Conservation (phyloP, 352 stramenopile genomes). For the Phytopythium kandeliae region DNA sequence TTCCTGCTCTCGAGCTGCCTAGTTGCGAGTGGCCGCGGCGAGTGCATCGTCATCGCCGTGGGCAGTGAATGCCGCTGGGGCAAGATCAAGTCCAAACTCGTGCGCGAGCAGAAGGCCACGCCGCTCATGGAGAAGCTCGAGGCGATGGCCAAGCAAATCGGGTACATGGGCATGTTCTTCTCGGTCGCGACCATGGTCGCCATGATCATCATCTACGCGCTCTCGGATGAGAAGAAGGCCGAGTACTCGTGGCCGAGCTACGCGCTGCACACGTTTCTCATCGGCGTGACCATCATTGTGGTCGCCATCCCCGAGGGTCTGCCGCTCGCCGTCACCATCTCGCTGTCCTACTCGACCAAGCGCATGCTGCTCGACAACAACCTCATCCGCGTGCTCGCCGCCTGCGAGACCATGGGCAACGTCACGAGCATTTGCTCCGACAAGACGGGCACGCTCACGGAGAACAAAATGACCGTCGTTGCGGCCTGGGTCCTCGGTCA, state of each 20-base stretch:
- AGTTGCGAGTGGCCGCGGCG: constrained; percentile 57
- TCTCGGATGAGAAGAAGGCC: constrained; percentile 46
- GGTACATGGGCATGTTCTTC: constrained; percentile 81
- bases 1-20: constrained; percentile 88
- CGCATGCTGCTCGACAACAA: constrained; percentile 99
- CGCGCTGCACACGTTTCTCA: constrained; percentile 93
- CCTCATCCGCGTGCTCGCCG: constrained; percentile 95
- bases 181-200: constrained; percentile 83
- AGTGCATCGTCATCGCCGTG: constrained; percentile 83
- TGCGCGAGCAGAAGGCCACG: constrained; percentile 84
- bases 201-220: constrained; percentile 81
- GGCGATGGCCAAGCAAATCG: constrained; percentile 87
- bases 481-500: constrained; percentile 78
- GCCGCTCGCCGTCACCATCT: constrained; percentile 92
- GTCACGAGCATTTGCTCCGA: constrained; percentile 98
- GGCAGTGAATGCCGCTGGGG: constrained; percentile 82
- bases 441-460: constrained; percentile 96
- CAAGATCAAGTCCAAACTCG: constrained; percentile 89
- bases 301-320: constrained; percentile 94
- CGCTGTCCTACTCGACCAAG: constrained; percentile 94
- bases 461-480: constrained; percentile 98
- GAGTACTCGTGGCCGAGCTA: constrained; percentile 71
- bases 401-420: constrained; percentile 98
- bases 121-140: constrained; percentile 93
- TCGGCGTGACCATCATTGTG: constrained; percentile 93